Base-by-base conservation (phyloP, 106 monocot genomes). In the Narthecium ossifragum region DNA sequence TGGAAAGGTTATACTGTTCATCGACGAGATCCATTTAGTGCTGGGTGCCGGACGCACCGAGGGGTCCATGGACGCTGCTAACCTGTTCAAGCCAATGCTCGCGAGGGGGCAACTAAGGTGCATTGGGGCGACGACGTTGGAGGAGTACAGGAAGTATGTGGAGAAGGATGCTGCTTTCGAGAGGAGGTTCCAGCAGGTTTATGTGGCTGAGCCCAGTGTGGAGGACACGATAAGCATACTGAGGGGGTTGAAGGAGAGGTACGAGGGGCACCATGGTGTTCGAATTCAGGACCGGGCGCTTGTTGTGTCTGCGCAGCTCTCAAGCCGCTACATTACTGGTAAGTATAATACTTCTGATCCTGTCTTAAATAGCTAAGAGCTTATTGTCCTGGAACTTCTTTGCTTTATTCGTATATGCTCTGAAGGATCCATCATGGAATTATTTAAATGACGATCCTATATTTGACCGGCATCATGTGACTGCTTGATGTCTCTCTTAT, bases 11-110 rank as follows among this genome's bases (percentile, higher is more conserved):
- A 76, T 83, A 26, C 73, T 88, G 6, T 88, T 88, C 57, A 79
- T 88, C 25, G 79, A 88, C 40, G 88, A 88, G 63, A 70, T 88
- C 24, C 88, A 88, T 69, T 69, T 88, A 14, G 79, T 88, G 24
- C 79, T 88, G 17, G 73, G 83, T 0, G 88, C 79, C 31, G 88
- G 79, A 1, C 55, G 68, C 12, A 79, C 75, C 0, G 83, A 88
- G 41, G 84, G 84, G 9, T 75, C 78, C 0, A 84, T 84, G 79
- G 83, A 88, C 36, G 88, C 83, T 4, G 72, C 82, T 1, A 78
- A 72, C 40, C 34, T 87, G 75, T 74, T 87, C 57, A 82, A 75
- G 72, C 78, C 86, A 20, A 87, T 87, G 86, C 68, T 87, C 3
- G 78, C 81, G 0, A 66, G 82, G 11, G 82, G 82, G n/a, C 75